Base-by-base conservation (phyloP, 345 rosid species). In the Ceriops zippeliana region DNA sequence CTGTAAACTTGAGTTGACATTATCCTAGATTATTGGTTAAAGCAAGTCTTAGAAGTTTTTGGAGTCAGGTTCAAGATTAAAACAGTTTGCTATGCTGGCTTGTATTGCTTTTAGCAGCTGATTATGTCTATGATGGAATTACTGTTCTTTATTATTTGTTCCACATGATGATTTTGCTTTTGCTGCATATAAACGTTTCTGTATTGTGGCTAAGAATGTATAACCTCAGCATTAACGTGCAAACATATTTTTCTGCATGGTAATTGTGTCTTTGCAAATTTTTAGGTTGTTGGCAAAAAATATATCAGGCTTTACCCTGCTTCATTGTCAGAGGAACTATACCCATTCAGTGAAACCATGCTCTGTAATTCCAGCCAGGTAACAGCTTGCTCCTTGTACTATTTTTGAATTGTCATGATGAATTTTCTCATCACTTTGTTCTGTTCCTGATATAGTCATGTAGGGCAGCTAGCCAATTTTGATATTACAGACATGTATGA, bases 291-390 rank as follows among this genome's bases (percentile, higher is more conserved):
- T 68, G 98, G 98, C 19, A 86, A 83, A 70, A 93, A 93, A 78
- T 93, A 93, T 75, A 51, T 93, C 59, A 83, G 99, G 84, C 96
- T 93, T 59, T 93, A 93, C 78, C 68, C 86, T 54, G 79, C 90
- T 68, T 85, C 93, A 13, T 15, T 86, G 66, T 83, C 84, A 9
- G 91, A 87, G 69, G 97, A 91, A 73, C 95, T 93, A 68, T 82
- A 89, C 70, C 97, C 97, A 32, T 80, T 84, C 80, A 75, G 80
- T 28, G 96, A 91, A 82, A 89, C 89, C 52, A 93, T 91, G 97
- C 96, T 91, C 20, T 62, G 80, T 75, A 93, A 93, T 82, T 91
- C 99, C 70, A 93, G 97, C 78, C 92, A 87, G 97, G 99, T 91
- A 86, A 28, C 27, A 58, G 42, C 54, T 38, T 51, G 47, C 19